Percentiles rank a stretch among this genome's conserved stretches.
These are phyloP conservation scores for Tanacetum coccineum DNA, from an alignment of 129 eudicot genomes.

Conservation along the genomic window DNA sequence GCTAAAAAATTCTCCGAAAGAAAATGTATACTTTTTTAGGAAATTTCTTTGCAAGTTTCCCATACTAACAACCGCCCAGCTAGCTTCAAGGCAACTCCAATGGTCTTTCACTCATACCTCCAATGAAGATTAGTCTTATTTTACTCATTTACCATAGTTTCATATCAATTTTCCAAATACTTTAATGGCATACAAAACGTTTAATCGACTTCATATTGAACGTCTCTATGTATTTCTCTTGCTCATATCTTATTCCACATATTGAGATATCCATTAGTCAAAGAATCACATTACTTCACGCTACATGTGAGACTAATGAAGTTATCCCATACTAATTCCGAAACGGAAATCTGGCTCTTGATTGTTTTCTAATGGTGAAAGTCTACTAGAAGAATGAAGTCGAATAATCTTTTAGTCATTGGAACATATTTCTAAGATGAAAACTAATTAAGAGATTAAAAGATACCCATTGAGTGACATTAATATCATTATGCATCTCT, in stretches of 20 bases:
- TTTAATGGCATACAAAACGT: conserved; percentile 80
- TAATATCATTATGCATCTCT: conserved; percentile 42
- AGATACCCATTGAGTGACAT: conserved; percentile 61
- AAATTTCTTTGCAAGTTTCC: conserved; percentile 79
- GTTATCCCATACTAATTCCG: conserved; percentile 73
- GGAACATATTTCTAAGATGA: background rate
- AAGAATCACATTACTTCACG: conserved; percentile 54
- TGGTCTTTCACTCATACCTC: conserved; percentile 78
- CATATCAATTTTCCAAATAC: conserved; percentile 96
- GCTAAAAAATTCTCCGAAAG: too few relatives aligned
- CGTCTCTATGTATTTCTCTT: conserved; percentile 74
- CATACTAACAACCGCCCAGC: conserved; percentile 96
- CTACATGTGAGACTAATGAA: conserved; percentile 68
- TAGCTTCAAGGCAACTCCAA: conserved; percentile 98
- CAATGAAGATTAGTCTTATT: conserved; percentile 65
- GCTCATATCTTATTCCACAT: conserved; percentile 53
- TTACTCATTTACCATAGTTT: conserved; percentile 78
- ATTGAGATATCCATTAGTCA: conserved; percentile 40
- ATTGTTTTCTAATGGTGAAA: conserved; percentile 81
- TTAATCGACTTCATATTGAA: conserved; percentile 85
- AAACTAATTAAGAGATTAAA: background rate
- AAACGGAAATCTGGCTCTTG: conserved; percentile 80
- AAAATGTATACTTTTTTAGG: conserved; percentile 61
- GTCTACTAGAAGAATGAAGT: conserved; percentile 39
- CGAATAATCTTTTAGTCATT: conserved; percentile 4